Evolutionary conservation across 257 asterid species (phyloP).

Genomic region (Gynochthodes officinalis): DNA sequence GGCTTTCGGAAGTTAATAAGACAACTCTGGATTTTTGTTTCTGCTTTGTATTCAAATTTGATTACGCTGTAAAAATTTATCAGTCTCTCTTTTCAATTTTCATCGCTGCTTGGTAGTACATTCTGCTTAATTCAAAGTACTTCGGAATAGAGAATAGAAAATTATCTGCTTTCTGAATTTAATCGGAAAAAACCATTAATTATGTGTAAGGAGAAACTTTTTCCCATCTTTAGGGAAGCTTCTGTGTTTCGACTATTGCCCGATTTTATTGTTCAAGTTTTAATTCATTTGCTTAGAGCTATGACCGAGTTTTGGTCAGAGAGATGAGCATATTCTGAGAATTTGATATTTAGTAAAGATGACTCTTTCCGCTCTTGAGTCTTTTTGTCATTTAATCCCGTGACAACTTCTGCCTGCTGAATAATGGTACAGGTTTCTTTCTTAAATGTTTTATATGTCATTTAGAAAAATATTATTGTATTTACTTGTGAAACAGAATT

Average conservation of each 20-base stretch:
- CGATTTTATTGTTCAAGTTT: no score
- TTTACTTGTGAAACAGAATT: not conserved
- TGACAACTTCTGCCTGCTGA: not conserved
- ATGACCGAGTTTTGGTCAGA: no score
- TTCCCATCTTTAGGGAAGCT: no score
- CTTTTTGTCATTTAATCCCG: not conserved
- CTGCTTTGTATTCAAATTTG: not conserved
- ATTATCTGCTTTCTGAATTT: no score
- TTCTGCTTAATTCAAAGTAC: not conserved
- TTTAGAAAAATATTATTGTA: not conserved
- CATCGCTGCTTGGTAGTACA: not conserved
- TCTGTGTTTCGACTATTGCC: no score
- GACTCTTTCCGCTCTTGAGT: no score
- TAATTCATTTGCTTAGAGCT: no score
- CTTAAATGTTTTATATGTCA: not conserved
- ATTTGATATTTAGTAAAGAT: not conserved
- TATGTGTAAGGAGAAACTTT: no score
- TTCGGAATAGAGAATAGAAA: not conserved
- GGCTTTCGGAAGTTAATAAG: not conserved
- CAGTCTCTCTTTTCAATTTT: no score
- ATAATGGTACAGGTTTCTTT: not conserved
- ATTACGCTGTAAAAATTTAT: not conserved
- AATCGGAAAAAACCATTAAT: no score
- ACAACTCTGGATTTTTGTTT: no score
- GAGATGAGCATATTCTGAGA: not conserved